Evolutionary conservation across 2,329 filamentous ascomycete genomes (phyloP), one percentile per base, ranked within the genome.

Genomic region (Neonectria neomacrospora): DNA sequence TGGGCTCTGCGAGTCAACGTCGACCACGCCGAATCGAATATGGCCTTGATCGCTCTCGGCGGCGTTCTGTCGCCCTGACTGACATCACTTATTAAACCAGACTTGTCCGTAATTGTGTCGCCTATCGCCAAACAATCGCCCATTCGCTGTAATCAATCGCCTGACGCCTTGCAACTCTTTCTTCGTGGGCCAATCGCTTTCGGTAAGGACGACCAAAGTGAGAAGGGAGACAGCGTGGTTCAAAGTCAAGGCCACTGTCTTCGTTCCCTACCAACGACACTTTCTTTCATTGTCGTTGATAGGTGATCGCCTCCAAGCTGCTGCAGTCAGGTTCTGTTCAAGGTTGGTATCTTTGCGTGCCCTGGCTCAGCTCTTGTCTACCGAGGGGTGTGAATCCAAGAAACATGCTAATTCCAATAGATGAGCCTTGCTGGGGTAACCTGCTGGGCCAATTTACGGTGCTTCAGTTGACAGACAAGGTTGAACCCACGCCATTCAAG

Each of bases 21-120:
- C 71, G 67, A 73, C 68, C 64, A 61, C 71, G 60, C 66, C 70
- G n/a, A 68, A 54, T 68, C 71, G 67, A 68, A 71, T 64, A 70
- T 67, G 59, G 61, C 47, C 61, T 55, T 55, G 45, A 61, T 60
- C 53, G 54, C 62, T 61, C 57, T 65, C 52, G 57, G 47, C 58
- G 53, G 61, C 53, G 53, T 45, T 64, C 64, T 63, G 55, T 66
- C 67, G 65, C 57, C 62, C 65, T 75, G 70, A 72, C 73, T 74
- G 74, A 74, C 71, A 68, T 67, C 57, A 54, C 48, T 67, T 60
- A 64, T 67, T 76, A 68, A 73, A 63, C 67, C 71, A 74, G 66
- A 76, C 63, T 68, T 70, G 65, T 71, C 66, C 71, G 74, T 78
- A 77, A 78, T 73, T 71, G 67, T 74, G 68, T 71, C 73, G 71